Evolutionary conservation across 768 basidiomycete genomes (phyloP), one percentile per base, ranked within the genome.

Genomic region (Lactifluus echinatus): DNA sequence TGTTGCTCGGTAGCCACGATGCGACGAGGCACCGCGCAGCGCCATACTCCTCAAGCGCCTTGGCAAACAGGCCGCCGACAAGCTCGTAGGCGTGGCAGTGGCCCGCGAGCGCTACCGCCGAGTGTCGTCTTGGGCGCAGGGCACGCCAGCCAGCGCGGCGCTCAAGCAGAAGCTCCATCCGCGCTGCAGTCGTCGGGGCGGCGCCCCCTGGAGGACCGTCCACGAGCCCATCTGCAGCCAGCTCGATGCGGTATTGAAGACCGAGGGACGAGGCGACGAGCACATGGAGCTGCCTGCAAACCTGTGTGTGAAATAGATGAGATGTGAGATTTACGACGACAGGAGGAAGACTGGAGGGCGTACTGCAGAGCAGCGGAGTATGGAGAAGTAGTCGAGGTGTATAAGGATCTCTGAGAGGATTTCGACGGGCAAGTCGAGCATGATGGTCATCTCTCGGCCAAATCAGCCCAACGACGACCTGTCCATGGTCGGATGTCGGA

Each of bases 71-170:
- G 0, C 83, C 83, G 0, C 73, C 78, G 4, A 84, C 83, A 57
- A 85, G 72, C 57, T 85, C 82, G 63, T 85, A 85, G 4, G 81
- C 79, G 45, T 70, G 70, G 53, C 75, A 77, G 2, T 64, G 59
- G 0, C 72, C 76, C 0, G 71, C 65, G 34, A 74, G 64, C 5
- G 69, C 66, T 0, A 76, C 65, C 0, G 58, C 46, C 1, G 62
- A 56, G 12, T 59, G 62, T 0, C 56, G 55, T 6, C 53, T 59
- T 69, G 72, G 72, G 57, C 61, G 12, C 74, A 63, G 17, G 60
- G 63, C 52, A 0, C 62, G 36, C 77, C 78, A 78, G 0, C 72
- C 64, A 0, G 37, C 45, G 2, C 76, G 71, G 0, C 75, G 67
- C 19, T 65, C 61, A 2, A 69, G 68, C 0, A 78, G 68, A 0